Evolutionary conservation across 140 eudicot species (phyloP), one percentile per base, ranked within the genome.

Genomic region (Stevia rebaudiana): DNA sequence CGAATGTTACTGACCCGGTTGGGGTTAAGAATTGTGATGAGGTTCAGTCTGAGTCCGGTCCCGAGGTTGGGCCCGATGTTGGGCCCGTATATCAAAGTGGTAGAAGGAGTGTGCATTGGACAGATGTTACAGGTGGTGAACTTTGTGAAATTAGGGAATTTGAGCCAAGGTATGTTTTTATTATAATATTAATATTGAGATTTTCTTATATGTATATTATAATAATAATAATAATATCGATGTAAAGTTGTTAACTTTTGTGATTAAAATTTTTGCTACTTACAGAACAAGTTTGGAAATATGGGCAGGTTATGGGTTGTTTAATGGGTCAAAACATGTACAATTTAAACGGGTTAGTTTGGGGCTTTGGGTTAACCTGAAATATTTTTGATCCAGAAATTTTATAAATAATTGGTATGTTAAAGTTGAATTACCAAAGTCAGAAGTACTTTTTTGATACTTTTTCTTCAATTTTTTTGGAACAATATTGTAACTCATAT

Each of bases 101-200:
- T 40, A 82, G 74, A 55, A 81, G 96, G 67, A 90, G 82, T 24
- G 91, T 91, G 70, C 86, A 87, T 67, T 91, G 98, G 98, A 82
- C 86, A 23, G 95, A 87, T 82, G 80, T 86, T 51, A 71, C 62
- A 41, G 98, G 98, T 17, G 95, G 95, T 30, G 98, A 91, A 70
- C 98, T 91, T 70, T 80, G 77, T 28, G 89, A 85, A 73, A 71
- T 91, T 67, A 80, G 91, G 70, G 98, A 87, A 83, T 91, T 87
- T 42, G 98, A 91, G 80, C 80, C 84, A 76, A 91, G 98, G 98
- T 91, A 80, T 49, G 69, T 19, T 58, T 22, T 19, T 41, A 21
- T 17, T 4, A 25, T 13, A 5, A 25, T 48, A 18, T 10, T 51
- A 25, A 23, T 5, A 55, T n/a, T n/a, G n/a, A n/a, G n/a, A n/a